phyloP scores from a whole-genome alignment of 257 asterid genomes.

The Nemophila menziesii region DNA sequence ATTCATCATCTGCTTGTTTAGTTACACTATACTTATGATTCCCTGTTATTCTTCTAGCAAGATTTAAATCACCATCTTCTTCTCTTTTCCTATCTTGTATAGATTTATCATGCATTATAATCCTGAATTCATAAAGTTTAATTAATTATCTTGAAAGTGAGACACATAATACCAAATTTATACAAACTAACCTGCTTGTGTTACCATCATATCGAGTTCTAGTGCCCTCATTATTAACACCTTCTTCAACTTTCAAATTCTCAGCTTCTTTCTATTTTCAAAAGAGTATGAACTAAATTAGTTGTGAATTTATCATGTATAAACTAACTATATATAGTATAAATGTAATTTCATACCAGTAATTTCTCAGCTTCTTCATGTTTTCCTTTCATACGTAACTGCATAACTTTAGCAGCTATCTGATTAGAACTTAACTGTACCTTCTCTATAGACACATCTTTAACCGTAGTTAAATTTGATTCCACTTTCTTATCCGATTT shows the following conservation, averaged over 20 bases:
- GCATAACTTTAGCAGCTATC: conserved; percentile 89
- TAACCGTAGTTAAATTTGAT: conserved; percentile 16
- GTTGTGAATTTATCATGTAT: neutral
- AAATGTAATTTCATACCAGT: conserved; percentile 35
- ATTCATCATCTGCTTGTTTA: conserved; percentile 82
- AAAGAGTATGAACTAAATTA: conserved; percentile 12
- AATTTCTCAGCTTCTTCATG: conserved; percentile 82
- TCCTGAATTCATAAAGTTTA: conserved; percentile 25
- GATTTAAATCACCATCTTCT: conserved; percentile 75
- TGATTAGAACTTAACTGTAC: conserved; percentile 68
- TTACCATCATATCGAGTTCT: conserved; percentile 47
- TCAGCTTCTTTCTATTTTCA: conserved; percentile 62
- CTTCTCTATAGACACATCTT: conserved; percentile 26
- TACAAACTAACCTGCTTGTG: conserved; percentile 57
- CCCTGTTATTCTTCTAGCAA: conserved; percentile 60
- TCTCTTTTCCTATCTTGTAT: conserved; percentile 55
- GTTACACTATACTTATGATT: conserved; percentile 48
- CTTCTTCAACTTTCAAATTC: conserved; percentile 30
- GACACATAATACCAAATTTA: neutral
- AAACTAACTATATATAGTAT: no score
- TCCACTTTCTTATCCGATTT: conserved; percentile 17
- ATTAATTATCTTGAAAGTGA: neutral
- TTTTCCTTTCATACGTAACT: conserved; percentile 89
- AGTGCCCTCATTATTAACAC: conserved; percentile 22
- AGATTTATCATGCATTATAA: conserved; percentile 53